Evolutionary conservation across 2,329 filamentous ascomycete genomes (phyloP).

Genomic region (Diaporthe sp.): DNA sequence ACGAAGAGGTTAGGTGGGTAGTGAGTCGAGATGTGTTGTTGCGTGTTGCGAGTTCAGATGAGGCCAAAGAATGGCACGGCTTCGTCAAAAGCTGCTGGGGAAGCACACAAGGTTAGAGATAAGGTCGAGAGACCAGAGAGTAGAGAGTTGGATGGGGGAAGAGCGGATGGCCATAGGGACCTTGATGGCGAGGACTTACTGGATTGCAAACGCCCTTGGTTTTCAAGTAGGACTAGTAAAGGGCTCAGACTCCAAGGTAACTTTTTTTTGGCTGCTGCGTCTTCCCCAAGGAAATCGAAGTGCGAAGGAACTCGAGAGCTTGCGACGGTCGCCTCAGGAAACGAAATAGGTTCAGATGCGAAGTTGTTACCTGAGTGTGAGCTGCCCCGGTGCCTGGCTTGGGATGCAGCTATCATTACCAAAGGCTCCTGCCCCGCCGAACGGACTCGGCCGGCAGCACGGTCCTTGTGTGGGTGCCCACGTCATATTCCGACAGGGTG

Average conservation of each 20-base stretch:
- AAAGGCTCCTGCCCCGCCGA: conserved; percentile 21
- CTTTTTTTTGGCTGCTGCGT: not conserved
- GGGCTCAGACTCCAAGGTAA: not conserved
- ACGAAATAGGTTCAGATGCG: not conserved
- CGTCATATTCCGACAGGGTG: conserved; percentile 27
- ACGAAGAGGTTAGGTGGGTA: not conserved
- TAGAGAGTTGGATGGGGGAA: conserved; percentile 5
- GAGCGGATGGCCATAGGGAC: conserved; percentile 5
- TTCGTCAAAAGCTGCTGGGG: not conserved
- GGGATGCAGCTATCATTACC: conserved; percentile 27
- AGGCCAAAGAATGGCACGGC: not conserved
- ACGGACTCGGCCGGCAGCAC: conserved; percentile 35
- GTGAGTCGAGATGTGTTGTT: not conserved
- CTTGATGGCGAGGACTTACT: conserved; percentile 31
- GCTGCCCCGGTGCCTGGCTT: conserved; percentile 3
- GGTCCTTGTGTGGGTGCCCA: not conserved
- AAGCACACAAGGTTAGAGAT: conserved; percentile 22
- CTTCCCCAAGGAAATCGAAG: not conserved
- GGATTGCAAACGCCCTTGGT: not conserved
- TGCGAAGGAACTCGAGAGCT: not conserved
- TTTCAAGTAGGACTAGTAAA: not conserved
- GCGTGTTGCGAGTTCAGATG: not conserved
- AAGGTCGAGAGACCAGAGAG: not conserved
- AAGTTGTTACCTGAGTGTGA: not conserved
- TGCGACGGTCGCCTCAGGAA: not conserved